Conservation (phyloP, 2,329 filamentous ascomycete genomes). For the Aspergillus sp. region DNA sequence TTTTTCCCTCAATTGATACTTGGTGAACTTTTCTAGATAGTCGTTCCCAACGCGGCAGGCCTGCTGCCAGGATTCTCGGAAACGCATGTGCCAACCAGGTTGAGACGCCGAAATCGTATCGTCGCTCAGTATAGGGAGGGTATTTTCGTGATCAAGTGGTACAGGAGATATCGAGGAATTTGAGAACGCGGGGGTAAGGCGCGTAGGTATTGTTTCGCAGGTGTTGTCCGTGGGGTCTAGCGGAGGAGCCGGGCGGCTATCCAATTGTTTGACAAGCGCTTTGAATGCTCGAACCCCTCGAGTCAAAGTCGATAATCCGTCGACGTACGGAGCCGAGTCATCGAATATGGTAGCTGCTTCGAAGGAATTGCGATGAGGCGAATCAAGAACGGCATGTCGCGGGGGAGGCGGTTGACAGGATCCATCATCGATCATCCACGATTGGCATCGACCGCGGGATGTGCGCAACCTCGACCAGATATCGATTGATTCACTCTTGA, state of each 20-base stretch:
- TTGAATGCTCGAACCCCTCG: conserved; percentile 31
- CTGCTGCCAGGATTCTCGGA: conserved; percentile 32
- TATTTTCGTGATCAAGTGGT: conserved; percentile 6
- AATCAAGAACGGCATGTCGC: conserved; percentile 11
- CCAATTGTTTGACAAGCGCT: conserved; percentile 30
- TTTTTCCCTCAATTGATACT: conserved; percentile 4
- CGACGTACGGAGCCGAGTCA: conserved; percentile 15
- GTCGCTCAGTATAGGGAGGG: not conserved
- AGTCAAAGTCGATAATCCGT: conserved; percentile 25
- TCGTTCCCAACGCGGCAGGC: conserved; percentile 25
- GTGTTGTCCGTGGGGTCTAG: conserved; percentile 21
- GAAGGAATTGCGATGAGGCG: conserved; percentile 15
- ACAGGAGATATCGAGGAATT: conserved; percentile 14
- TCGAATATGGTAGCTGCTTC: conserved; percentile 23
- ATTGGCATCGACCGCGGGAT: conserved; percentile 17
- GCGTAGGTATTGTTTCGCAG: conserved; percentile 5
- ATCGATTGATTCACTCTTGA: conserved; percentile 23
- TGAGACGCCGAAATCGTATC: not conserved
- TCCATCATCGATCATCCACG: conserved; percentile 14
- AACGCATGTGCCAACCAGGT: not conserved
- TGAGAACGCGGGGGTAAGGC: conserved; percentile 9
- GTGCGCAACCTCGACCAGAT: conserved; percentile 15
- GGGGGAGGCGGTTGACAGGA: conserved; percentile 10
- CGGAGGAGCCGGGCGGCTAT: conserved; percentile 26
- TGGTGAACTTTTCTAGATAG: conserved; percentile 13